Conservation (phyloP, 2,329 filamentous ascomycete genomes). For the Paraconiothyrium sp. region DNA sequence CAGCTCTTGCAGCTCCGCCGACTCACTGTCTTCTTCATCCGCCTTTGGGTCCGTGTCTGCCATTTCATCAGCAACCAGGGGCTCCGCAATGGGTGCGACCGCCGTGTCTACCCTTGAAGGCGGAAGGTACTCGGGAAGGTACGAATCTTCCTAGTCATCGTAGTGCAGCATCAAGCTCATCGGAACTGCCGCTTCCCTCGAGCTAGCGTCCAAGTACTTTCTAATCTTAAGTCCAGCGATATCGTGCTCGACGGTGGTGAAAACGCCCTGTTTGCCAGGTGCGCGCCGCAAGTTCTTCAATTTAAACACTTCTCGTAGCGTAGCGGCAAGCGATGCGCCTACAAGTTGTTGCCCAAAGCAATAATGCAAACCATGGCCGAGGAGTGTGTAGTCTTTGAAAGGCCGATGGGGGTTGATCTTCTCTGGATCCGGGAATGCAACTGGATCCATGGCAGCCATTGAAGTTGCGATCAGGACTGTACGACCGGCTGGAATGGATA, state of each 20-base stretch:
- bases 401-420: conserved; percentile 50
- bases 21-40: background rate
- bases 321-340: conserved; percentile 40
- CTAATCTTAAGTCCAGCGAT: conserved; percentile 60
- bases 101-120: background rate
- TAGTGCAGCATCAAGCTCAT: conserved; percentile 39
- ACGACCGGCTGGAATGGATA: conserved; percentile 55
- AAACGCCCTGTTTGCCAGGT: conserved; percentile 45
- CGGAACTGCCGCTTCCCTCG: conserved; percentile 56
- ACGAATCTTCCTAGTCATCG: conserved; percentile 32
- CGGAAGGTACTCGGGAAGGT: background rate
- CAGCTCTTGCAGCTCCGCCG: background rate
- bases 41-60: background rate
- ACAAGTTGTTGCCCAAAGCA: conserved; percentile 46
- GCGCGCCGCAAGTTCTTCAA: conserved; percentile 44
- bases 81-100: background rate
- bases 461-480: conserved; percentile 53
- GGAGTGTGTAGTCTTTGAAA: conserved; percentile 42
- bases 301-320: conserved; percentile 46
- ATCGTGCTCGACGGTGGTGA: conserved; percentile 56
- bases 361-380: conserved; percentile 46
- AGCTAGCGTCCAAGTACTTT: conserved; percentile 59
- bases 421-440: conserved; percentile 44
- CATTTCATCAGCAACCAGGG: background rate
- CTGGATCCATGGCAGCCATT: conserved; percentile 47